Conservation (phyloP, 495 filamentous ascomycete species). For the Talaromyces trachyspermus region DNA sequence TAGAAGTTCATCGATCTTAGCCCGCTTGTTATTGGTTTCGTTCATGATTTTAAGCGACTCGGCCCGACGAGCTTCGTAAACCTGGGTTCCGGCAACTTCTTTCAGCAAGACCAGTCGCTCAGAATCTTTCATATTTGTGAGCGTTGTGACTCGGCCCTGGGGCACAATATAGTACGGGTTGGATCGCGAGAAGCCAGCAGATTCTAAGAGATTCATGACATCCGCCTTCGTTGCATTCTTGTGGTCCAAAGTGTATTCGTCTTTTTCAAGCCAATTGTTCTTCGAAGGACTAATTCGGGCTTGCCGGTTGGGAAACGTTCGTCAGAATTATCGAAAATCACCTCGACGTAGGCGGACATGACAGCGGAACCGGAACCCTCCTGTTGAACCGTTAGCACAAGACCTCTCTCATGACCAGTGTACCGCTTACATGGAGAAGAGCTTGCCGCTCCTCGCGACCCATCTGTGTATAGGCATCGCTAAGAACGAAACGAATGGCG, state of each 20-base stretch:
- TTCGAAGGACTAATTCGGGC: slow-evolving; percentile 78
- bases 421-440: slow-evolving; percentile 64
- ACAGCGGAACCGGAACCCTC: slow-evolving; percentile 96
- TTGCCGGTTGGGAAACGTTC: slow-evolving; percentile 93
- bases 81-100: slow-evolving; percentile 93
- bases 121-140: slow-evolving; percentile 97
- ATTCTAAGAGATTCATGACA: slow-evolving; percentile 92
- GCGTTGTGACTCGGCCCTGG: slow-evolving; percentile 87
- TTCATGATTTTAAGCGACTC: slow-evolving; percentile 96
- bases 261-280: slow-evolving; percentile 94
- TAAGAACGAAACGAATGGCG: slow-evolving; percentile 95
- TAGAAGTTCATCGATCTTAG: slow-evolving; percentile 88
- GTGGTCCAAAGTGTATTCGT: slow-evolving; percentile 93
- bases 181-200: slow-evolving; percentile 90
- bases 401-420: background rate
- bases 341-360: slow-evolving; percentile 98
- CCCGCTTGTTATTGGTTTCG: slow-evolving; percentile 88
- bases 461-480: slow-evolving; percentile 96
- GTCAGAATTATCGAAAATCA: slow-evolving; percentile 97
- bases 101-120: slow-evolving; percentile 86
- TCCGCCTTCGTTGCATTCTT: slow-evolving; percentile 94
- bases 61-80: slow-evolving; percentile 83
- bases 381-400: slow-evolving; percentile 29
- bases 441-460: slow-evolving; percentile 92
- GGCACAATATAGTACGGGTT: slow-evolving; percentile 99